Evolutionary conservation across 257 asterid species (phyloP).

Genomic region (Lantana camara): DNA sequence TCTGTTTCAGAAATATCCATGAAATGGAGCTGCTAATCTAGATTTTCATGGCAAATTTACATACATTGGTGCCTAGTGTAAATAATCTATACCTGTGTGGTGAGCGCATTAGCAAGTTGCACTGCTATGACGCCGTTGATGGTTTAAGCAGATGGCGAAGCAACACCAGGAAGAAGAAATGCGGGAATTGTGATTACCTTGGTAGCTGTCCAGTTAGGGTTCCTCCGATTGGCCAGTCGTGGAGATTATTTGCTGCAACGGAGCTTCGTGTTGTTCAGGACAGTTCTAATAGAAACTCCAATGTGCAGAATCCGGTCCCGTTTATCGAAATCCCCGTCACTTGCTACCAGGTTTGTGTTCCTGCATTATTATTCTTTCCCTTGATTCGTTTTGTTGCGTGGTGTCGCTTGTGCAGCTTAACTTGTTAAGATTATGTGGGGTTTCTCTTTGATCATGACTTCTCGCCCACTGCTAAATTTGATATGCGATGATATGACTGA

Average conservation of each 20-base stretch:
- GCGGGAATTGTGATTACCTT: constrained; percentile 23
- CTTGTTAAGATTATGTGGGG: not conserved
- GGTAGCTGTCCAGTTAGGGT: constrained; percentile 39
- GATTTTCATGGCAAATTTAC: constrained; percentile 50
- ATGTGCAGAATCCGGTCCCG: constrained; percentile 39
- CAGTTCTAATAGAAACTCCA: constrained; percentile 24
- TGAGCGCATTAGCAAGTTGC: constrained; percentile 23
- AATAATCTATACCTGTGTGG: constrained; percentile 26
- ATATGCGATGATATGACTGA: constrained; percentile 9
- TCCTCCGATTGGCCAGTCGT: constrained; percentile 36
- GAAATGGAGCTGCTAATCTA: constrained; percentile 40
- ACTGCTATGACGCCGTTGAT: constrained; percentile 23
- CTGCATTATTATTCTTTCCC: not conserved
- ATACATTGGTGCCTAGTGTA: constrained; percentile 36
- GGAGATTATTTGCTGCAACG: constrained; percentile 48
- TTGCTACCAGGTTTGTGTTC: constrained; percentile 74
- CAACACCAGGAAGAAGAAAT: constrained; percentile 30
- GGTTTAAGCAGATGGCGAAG: constrained; percentile 29
- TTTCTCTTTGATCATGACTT: not conserved
- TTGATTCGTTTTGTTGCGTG: not conserved
- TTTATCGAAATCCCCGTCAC: constrained; percentile 82
- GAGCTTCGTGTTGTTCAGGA: constrained; percentile 46
- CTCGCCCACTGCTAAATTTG: not conserved
- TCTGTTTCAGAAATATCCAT: not conserved
- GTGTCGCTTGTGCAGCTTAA: not conserved